Evolutionary conservation across 2,329 filamentous ascomycete species (phyloP), one percentile per base, ranked within the genome.

Genomic region (Calonectria multiphialidica): DNA sequence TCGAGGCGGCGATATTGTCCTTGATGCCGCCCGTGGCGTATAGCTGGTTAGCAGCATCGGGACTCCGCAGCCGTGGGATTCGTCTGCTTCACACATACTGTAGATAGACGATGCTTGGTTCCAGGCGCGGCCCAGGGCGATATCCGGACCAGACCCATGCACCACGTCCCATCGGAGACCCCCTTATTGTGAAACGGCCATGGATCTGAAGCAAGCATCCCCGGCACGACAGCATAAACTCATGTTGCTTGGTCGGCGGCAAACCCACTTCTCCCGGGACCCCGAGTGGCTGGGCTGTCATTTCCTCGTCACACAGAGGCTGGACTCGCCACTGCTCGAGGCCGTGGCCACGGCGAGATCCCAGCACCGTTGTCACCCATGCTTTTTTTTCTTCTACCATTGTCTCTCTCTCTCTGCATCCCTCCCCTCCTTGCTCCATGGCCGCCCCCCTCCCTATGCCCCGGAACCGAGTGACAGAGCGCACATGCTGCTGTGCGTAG

Each of bases 151-250:
- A 65, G 71, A 68, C 57, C 77, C 77, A 57, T 61, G 75, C 50
- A 42, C 44, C 57, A 59, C 47, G 67, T 70, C 49, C 74, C 74
- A 72, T 73, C 70, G 44, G 47, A 63, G 70, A 68, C 76, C 77
- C 72, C 72, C 72, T 73, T 74, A 74, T 74, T 72, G 35, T 79
- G 77, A 79, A 79, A 77, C 77, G 71, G 62, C 66, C 72, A 77
- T 68, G 72, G 70, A 62, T 68, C 69, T 75, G 68, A 66, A 69
- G 65, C 47, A 68, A 72, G 74, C 70, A 78, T 68, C 68, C 76
- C 72, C 65, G 67, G 66, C 66, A 49, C 63, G 55, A 55, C 74
- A 55, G 74, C 73, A 77, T 76, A 71, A 67, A 68, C 67, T 59
- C 53, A 23, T 21, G 53, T 40, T 59, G 37, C 53, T 78, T 65